Evolutionary conservation across 1,284 basidiomycete species (phyloP), one percentile per base, ranked within the genome.

Genomic region (Irpex sp.): DNA sequence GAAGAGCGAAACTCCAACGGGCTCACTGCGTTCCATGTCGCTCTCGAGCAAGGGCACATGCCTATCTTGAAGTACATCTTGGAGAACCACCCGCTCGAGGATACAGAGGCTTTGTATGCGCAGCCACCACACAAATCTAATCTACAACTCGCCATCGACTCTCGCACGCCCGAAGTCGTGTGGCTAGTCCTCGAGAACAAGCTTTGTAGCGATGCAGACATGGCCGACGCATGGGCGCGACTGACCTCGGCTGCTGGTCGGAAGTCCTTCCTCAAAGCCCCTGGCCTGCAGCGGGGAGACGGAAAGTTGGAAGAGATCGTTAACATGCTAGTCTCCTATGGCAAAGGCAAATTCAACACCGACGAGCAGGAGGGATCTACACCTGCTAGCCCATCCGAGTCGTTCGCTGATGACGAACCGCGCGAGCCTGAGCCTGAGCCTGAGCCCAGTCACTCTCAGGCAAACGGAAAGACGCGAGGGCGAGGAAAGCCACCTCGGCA

Each of bases 21-120:
- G 34, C 75, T 82, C 59, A 88, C 89, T 2, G 81, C 86, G 1
- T 86, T 91, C 75, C 89, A 92, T 72, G 66, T 85, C 60, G 87
- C 88, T n/a, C 71, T 91, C 13, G 76, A 79, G 68, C 69, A 70
- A 56, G 86, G 86, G 1, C 78, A 83, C 65, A 68, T 82, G 11
- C 62, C 76, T 6, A 77, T 89, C 59, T 72, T 87, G 59, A 75
- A 78, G 48, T 79, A 86, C 72, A 85, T 89, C 73, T 79, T 91
- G 66, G 78, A 85, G 62, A 77, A 76, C 49, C 84, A 88, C 70
- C 77, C 83, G 55, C 83, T 84, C 2, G 77, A 79, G 49, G 82
- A 84, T 19, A 69, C 76, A 47, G 70, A 73, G 15, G 69, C 72
- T 8, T 77, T 91, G 44, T 89, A 88, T 70, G 65, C 71, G 13